Base-by-base conservation (phyloP, 192 early-diverging fungal species). In the Entomortierella beljakovae region DNA sequence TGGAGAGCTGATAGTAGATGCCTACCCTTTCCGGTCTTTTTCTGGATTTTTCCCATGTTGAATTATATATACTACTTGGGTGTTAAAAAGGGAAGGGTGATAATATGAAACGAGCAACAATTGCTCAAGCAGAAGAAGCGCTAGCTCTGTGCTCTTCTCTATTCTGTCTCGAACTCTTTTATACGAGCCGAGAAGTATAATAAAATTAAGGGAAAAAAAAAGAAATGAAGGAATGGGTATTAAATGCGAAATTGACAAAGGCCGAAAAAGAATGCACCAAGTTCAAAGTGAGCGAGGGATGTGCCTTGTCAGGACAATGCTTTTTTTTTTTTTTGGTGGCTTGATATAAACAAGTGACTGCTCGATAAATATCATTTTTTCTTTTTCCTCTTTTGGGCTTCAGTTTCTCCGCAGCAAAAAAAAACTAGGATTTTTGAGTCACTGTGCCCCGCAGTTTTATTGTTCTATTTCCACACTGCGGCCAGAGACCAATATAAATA, bases 11-110 rank as follows among this genome's bases (percentile, higher is more conserved):
- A 46, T 20, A 46, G 11, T 11, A 46, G 5, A 0, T 62, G n/a
- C 50, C 25, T 71, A 85, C 83, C 83, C 68, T 85, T 85, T 62
- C 81, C 83, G 37, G 83, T 85, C 71, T 85, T 85, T 43, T 85
- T 85, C 37, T 82, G 71, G 61, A 64, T 69, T 65, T 85, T 85
- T 66, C 83, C 83, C 83, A 85, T 85, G 56, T 22, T 57, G 72
- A 57, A 46, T 11, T n/a, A 50, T 31, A 31, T 50, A n/a, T n/a
- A n/a, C n/a, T n/a, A n/a, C n/a, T n/a, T n/a, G n/a, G 40, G 4
- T 57, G 54, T 34, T 52, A 48, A 3, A 42, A 35, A 51, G 38
- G 29, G 49, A 34, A 28, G 23, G 22, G 57, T n/a, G 57, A 4
- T 20, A 52, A 34, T 33, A 20, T 46, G 25, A 32, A 38, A 48